Evolutionary conservation across 108 stramenopile genomes (phyloP).

Genomic region (Epipyxis sp.): DNA sequence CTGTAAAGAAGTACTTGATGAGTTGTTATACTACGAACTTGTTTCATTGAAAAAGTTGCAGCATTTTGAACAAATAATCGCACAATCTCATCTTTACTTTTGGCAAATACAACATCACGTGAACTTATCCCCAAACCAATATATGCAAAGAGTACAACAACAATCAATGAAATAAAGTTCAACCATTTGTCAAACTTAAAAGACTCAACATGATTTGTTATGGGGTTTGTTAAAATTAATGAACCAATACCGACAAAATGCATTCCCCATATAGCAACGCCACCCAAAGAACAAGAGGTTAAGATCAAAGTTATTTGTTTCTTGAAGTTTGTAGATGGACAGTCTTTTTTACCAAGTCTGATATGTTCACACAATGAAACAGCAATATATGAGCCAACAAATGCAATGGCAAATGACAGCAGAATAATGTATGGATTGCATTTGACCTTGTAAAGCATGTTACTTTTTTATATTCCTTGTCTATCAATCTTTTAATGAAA

Average conservation of each 20-base stretch:
- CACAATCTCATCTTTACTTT: not conserved
- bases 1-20: not conserved
- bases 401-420: conserved; percentile 12
- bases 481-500: too few relatives aligned
- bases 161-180: not conserved
- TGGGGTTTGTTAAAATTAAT: not conserved
- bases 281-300: conserved; percentile 1
- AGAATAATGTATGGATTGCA: not conserved
- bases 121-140: not conserved
- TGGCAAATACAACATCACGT: not conserved
- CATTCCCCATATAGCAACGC: conserved; percentile 23
- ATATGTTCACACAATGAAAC: conserved; percentile 18
- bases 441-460: not conserved
- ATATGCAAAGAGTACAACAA: not conserved
- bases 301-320: not conserved
- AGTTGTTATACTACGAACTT: not conserved
- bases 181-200: not conserved
- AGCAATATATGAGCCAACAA: conserved; percentile 8
- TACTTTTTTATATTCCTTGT: too few relatives aligned
- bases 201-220: not conserved
- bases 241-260: conserved; percentile 24
- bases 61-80: not conserved
- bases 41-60: not conserved
- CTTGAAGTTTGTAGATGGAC: not conserved
- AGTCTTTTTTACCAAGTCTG: not conserved